Base-by-base conservation (phyloP, 139 green algal genomes). In the Eudorina sp. region DNA sequence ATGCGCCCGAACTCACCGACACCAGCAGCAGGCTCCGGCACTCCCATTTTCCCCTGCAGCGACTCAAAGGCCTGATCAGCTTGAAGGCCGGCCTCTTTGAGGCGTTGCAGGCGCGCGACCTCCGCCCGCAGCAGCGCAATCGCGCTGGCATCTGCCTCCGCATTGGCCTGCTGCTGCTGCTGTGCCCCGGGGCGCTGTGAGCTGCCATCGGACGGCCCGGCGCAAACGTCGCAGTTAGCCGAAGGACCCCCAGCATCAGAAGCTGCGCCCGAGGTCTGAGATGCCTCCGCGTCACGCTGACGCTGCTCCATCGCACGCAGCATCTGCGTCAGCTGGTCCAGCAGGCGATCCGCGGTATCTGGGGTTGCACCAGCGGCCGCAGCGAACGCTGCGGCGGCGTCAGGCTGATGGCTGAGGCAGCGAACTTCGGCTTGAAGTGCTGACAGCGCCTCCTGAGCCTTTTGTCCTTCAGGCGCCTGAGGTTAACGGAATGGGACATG, bases 381-480 rank as follows among this genome's bases (percentile, higher is more conserved):
- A 1, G 81, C 81, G 0, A 87, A 45, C 1, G 46, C 81, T 0
- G 62, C 81, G 0, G 62, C 62, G 81, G 62, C 81, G 8, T 73
- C 81, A 25, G 81, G 83, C 48, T 75, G 84, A 27, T 78, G 62
- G 31, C 45, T 79, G 60, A 27, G 74, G 53, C 53, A 86, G 31
- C 75, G 76, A 23, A 92, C 89, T 53, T 92, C 89, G 0, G 75
- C 89, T 45, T 89, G 89, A 36, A 92, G 83, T 1, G 75, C 89
- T 18, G 83, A 53, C 27, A 89, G 64, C 8, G 89, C 89, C 66
- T 80, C 89, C 14, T 88, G 36, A 4, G 88, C 88, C 53, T 88
- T 70, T 19, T 0, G 16, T 1, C 87, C 87, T 34, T 84, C 62
- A 4, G 87, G 87, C 40, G 16, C n/a, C 87, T 87, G 86, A 45